phyloP scores from a whole-genome alignment of 768 basidiomycete species.

The Leccinum pellstonianum region DNA sequence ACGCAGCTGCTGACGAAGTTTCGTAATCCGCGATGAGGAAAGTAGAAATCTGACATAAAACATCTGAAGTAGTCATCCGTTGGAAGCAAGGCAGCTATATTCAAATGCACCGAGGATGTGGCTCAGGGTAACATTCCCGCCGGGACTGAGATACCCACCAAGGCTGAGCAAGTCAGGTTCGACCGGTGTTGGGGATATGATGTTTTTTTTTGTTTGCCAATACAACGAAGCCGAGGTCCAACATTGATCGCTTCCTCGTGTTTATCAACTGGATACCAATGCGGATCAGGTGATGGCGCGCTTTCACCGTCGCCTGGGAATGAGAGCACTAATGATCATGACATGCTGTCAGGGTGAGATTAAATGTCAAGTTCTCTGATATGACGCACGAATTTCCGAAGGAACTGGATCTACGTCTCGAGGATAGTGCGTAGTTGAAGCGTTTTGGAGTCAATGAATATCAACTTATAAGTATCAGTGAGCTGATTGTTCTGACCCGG shows the following conservation, averaged over 20 bases:
- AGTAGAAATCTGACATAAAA: slow-evolving; percentile 61
- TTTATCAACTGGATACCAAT: slow-evolving; percentile 55
- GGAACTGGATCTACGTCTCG: slow-evolving; percentile 56
- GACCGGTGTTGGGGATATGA: slow-evolving; percentile 18
- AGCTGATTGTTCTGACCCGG: slow-evolving; percentile 52
- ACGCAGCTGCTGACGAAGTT: slow-evolving; percentile 49
- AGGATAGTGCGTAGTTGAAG: slow-evolving; percentile 54
- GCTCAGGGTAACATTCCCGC: slow-evolving; percentile 1
- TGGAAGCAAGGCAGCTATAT: slow-evolving; percentile 43
- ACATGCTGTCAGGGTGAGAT: slow-evolving; percentile 7
- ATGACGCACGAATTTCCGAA: slow-evolving; percentile 47
- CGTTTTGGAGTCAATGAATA: slow-evolving; percentile 52
- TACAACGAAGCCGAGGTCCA: slow-evolving; percentile 21
- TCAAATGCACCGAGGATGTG: slow-evolving; percentile 52
- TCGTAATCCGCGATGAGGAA: slow-evolving; percentile 69
- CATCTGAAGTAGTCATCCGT: slow-evolving; percentile 51
- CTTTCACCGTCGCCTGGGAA: slow-evolving; percentile 41
- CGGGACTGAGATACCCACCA: slow-evolving; percentile 35
- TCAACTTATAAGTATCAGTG: slow-evolving; percentile 51
- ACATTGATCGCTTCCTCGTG: slow-evolving; percentile 41
- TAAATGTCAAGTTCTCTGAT: slow-evolving; percentile 3
- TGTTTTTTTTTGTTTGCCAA: slow-evolving; percentile 11
- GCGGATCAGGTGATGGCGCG: slow-evolving; percentile 46
- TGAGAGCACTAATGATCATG: slow-evolving; percentile 42
- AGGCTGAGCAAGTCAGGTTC: slow-evolving; percentile 51